Percentiles rank a stretch among this genome's conserved stretches.
Conservation (phyloP, 2,329 filamentous ascomycete species). For the Cucurbitaria berberidis region DNA sequence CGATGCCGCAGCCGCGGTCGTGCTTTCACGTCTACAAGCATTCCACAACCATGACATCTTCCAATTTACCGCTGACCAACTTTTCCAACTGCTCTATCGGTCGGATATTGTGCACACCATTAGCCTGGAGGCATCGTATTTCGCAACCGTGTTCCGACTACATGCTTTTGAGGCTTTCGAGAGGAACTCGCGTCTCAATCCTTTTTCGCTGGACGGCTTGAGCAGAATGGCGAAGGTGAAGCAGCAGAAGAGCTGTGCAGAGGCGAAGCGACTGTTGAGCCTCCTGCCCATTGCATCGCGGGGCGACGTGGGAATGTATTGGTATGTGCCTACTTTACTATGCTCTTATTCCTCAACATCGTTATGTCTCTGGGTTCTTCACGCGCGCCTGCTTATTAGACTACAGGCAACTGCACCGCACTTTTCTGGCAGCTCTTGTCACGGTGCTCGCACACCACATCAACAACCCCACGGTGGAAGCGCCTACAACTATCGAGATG, state of each 20-base stretch:
- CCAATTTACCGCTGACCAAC: conserved; percentile 15
- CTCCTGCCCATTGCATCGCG: conserved; percentile 24
- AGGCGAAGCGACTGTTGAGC: conserved; percentile 25
- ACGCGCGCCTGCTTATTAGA: background rate
- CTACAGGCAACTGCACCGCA: conserved; percentile 17
- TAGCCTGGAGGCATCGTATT: conserved; percentile 30
- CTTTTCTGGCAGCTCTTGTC: conserved; percentile 27
- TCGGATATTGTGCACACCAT: conserved; percentile 32
- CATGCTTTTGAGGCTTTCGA: conserved; percentile 22
- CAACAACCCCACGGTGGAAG: conserved; percentile 11
- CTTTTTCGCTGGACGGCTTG: conserved; percentile 25
- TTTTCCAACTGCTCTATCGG: conserved; percentile 32
- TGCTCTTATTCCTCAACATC: background rate
- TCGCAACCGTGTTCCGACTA: conserved; percentile 30
- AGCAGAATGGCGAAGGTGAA: conserved; percentile 17
- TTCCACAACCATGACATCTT: conserved; percentile 33
- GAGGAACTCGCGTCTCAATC: conserved; percentile 21
- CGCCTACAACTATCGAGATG: conserved; percentile 10
- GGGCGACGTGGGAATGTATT: conserved; percentile 29
- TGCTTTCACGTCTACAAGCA: conserved; percentile 17
- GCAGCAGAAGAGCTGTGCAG: conserved; percentile 19
- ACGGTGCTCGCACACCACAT: conserved; percentile 29
- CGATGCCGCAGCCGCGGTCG: background rate
- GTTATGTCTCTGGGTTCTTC: background rate
- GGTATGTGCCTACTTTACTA: conserved; percentile 11